These are phyloP conservation scores for Backusella australiensis DNA, from an alignment of 192 early-diverging fungal species.

Conservation along the genomic window DNA sequence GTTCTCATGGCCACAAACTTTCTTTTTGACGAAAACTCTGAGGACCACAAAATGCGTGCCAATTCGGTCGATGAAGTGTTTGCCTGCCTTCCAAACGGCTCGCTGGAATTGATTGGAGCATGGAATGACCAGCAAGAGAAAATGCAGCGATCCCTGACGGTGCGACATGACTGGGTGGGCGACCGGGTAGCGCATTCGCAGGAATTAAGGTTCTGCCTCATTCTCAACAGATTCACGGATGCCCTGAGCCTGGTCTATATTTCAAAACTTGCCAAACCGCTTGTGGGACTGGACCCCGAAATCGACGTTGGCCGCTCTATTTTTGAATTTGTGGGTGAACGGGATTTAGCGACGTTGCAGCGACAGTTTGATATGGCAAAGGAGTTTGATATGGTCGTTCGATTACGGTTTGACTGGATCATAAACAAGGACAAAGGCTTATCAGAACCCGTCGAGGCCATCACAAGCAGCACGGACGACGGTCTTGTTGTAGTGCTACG, in stretches of 20 bases:
- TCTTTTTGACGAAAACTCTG: constrained; percentile 3
- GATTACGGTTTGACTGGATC: constrained; percentile 27
- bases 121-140: constrained; percentile 4
- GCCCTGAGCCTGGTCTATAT: constrained; percentile 3
- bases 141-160: background rate
- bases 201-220: constrained; percentile 21
- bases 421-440: background rate
- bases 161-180: background rate
- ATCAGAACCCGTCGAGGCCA: constrained; percentile 14
- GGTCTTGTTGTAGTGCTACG: constrained; percentile 24
- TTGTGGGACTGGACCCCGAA: background rate
- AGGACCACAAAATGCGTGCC: constrained; percentile 17
- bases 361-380: constrained; percentile 14
- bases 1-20: constrained; percentile 13
- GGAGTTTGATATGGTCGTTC: constrained; percentile 1
- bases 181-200: background rate
- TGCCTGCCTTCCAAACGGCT: background rate
- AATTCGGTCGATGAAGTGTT: constrained; percentile 15
- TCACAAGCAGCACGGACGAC: constrained; percentile 16
- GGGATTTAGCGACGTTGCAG: background rate
- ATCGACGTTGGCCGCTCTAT: background rate
- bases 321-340: constrained; percentile 4
- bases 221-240: constrained; percentile 21
- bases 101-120: background rate
- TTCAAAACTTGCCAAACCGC: background rate